Base-by-base conservation (phyloP, 305 asterid genomes). In the Solanum hybrid region DNA sequence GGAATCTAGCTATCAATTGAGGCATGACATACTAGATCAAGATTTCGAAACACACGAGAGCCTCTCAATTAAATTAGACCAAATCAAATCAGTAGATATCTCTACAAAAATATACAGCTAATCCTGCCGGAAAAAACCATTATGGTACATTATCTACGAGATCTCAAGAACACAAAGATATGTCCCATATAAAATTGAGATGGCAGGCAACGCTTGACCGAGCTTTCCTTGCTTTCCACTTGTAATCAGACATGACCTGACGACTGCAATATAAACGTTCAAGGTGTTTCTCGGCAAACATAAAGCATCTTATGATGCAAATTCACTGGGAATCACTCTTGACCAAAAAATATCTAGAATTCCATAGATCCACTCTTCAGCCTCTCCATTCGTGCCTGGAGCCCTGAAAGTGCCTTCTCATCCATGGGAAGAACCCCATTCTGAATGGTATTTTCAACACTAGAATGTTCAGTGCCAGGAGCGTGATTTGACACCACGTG, bases 321-420 rank as follows among this genome's bases (percentile, higher is more conserved):
- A 19, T 60, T 51, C 87, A 60, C 77, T 60, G 34, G 77, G 51
- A 85, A 85, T 60, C 77, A 85, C 76, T 7, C 45, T 22, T 1
- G 40, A 85, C 75, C 42, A 51, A 31, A 84, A 42, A 27, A 40
- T 42, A 82, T 29, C 76, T 85, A 85, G 88, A 85, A 85, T 92
- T 97, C 99, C 76, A 96, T 91, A 12, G 99, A 95, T 29, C 99
- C 98, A 82, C 98, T 95, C 93, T 97, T 97, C 51, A 97, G 92
- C 93, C 99, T 93, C 88, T 97, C 98, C 99, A 97, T 97, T n/a
- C 99, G 98, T 32, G 99, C 99, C 91, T 97, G 99, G 82, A 97
- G 98, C 89, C 99, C 99, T 5, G 99, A 96, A 78, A 97, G 93
- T 8, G 99, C 99, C 90, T 93, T 96, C 94, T 96, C 99, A 66